Percentiles rank a stretch among this genome's conserved stretches.
phyloP scores from a whole-genome alignment of 2,329 filamentous ascomycete species.

The Aspergillus transmontanensis region DNA sequence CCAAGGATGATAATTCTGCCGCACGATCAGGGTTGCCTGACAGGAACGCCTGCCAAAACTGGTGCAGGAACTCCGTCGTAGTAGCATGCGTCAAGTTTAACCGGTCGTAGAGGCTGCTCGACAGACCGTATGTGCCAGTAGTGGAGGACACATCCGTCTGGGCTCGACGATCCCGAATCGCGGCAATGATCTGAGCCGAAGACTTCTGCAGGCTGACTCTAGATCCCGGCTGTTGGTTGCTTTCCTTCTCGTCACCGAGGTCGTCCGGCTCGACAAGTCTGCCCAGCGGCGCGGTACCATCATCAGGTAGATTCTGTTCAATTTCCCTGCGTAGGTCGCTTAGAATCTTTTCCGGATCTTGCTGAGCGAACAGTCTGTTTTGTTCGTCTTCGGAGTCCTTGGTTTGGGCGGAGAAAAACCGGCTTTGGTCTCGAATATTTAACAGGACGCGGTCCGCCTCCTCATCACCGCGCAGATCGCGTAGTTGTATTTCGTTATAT shows the following conservation, averaged over 20 bases:
- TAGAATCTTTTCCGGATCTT: slow-evolving; percentile 70
- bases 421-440: slow-evolving; percentile 84
- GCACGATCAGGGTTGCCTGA: slow-evolving; percentile 83
- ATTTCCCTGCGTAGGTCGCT: slow-evolving; percentile 66
- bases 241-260: slow-evolving; percentile 57
- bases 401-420: slow-evolving; percentile 70
- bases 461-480: slow-evolving; percentile 75
- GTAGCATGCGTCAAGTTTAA: slow-evolving; percentile 84
- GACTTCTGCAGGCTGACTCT: slow-evolving; percentile 63
- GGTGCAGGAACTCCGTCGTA: slow-evolving; percentile 91
- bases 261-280: slow-evolving; percentile 58
- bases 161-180: slow-evolving; percentile 60
- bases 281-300: slow-evolving; percentile 68
- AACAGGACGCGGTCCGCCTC: slow-evolving; percentile 78
- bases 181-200: slow-evolving; percentile 59
- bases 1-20: slow-evolving; percentile 76
- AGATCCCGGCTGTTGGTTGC: slow-evolving; percentile 66
- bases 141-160: slow-evolving; percentile 41
- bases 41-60: slow-evolving; percentile 92
- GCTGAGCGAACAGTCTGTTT: slow-evolving; percentile 64
- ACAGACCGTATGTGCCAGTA: slow-evolving; percentile 50
- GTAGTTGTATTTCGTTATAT: slow-evolving; percentile 73
- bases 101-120: slow-evolving; percentile 59
- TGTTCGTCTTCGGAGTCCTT: slow-evolving; percentile 46
- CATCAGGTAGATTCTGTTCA: slow-evolving; percentile 45